phyloP scores from a whole-genome alignment of 768 basidiomycete species.

The Russula brevipes region DNA sequence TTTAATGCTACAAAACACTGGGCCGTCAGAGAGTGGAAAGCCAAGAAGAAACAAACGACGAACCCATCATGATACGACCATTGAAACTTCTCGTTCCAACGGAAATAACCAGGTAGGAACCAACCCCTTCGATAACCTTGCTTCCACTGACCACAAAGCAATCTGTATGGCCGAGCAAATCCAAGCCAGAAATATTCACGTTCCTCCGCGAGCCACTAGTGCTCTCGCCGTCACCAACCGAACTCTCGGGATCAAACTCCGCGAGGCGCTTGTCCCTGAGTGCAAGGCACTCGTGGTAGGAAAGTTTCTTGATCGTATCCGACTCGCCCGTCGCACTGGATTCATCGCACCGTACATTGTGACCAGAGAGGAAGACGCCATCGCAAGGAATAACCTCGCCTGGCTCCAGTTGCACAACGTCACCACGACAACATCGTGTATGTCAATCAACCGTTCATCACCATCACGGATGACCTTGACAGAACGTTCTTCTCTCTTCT shows the following conservation, averaged over 20 bases:
- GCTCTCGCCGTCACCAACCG: slow-evolving; percentile 24
- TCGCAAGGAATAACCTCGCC: slow-evolving; percentile 97
- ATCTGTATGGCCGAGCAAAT: slow-evolving; percentile 57
- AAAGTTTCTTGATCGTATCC: slow-evolving; percentile 85
- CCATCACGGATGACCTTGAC: slow-evolving; percentile 56
- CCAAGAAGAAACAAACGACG: slow-evolving; percentile 29
- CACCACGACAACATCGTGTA: slow-evolving; percentile 85
- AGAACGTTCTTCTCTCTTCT: slow-evolving; percentile 90
- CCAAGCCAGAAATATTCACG: slow-evolving; percentile 26
- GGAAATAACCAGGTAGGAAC: slow-evolving; percentile 85
- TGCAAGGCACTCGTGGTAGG: slow-evolving; percentile 69
- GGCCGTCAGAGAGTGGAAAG: background rate
- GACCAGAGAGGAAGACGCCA: slow-evolving; percentile 87
- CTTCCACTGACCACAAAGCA: slow-evolving; percentile 89
- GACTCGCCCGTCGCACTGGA: slow-evolving; percentile 96
- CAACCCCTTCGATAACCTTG: slow-evolving; percentile 93
- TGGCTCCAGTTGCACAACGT: slow-evolving; percentile 86
- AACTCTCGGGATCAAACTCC: slow-evolving; percentile 9
- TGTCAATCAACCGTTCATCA: slow-evolving; percentile 29
- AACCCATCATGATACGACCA: slow-evolving; percentile 97
- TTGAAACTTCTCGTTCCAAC: slow-evolving; percentile 93
- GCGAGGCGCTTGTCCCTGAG: slow-evolving; percentile 34
- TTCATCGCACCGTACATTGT: slow-evolving; percentile 94
- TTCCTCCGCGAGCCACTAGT: slow-evolving; percentile 27
- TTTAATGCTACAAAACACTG: slow-evolving; percentile 58